phyloP scores from a whole-genome alignment of 495 filamentous ascomycete genomes.

The Penicillium paxilli region DNA sequence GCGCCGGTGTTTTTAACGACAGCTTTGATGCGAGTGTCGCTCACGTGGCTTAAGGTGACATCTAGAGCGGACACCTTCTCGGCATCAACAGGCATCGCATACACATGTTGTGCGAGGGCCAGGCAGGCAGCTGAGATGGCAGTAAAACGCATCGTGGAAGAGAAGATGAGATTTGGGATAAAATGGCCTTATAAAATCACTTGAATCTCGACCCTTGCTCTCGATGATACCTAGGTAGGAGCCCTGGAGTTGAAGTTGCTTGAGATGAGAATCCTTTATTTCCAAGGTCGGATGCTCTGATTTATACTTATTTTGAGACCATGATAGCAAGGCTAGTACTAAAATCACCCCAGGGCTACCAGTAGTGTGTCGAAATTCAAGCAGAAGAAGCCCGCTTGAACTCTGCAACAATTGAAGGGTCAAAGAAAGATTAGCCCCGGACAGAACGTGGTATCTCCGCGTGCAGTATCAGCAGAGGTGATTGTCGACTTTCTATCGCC shows the following conservation, averaged over 20 bases:
- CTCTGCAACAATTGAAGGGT: no score
- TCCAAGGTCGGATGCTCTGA: neutral
- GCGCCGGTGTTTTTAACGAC: constrained; percentile 60
- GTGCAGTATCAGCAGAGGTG: neutral
- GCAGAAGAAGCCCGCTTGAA: no score
- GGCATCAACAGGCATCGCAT: constrained; percentile 40
- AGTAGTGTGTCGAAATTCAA: no score
- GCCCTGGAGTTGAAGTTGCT: neutral
- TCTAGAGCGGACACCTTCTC: constrained; percentile 45
- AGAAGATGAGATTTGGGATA: neutral
- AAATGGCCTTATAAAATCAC: no score
- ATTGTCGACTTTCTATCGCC: neutral
- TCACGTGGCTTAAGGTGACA: constrained; percentile 52
- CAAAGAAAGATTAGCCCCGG: neutral
- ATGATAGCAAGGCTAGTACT: neutral
- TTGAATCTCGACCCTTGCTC: no score
- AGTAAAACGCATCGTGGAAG: constrained; percentile 16
- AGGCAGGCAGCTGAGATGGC: constrained; percentile 29
- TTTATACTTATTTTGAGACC: neutral
- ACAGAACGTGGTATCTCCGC: neutral
- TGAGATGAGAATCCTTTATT: neutral
- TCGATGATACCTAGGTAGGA: no score
- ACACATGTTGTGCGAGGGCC: constrained; percentile 42
- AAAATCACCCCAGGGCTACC: no score
- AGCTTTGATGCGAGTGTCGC: constrained; percentile 59